phyloP scores from a whole-genome alignment of 768 basidiomycete species.

The Naganishia antarctica region DNA sequence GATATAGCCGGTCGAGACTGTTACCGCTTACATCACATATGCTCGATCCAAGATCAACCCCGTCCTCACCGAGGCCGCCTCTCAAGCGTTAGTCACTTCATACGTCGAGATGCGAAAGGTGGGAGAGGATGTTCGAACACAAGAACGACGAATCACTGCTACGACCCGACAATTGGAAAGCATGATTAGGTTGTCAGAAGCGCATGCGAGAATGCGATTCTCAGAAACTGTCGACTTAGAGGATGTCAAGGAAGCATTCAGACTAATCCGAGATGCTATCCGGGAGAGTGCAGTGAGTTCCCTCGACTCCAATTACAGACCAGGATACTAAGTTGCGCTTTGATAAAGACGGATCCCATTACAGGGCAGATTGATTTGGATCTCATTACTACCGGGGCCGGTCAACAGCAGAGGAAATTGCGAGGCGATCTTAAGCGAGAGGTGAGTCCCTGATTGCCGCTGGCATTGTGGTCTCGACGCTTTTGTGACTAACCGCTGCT shows the following conservation, averaged over 20 bases:
- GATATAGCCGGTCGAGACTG: constrained; percentile 72
- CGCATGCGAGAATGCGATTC: constrained; percentile 93
- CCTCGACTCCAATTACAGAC: not conserved
- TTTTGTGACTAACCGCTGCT: not conserved
- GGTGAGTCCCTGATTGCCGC: constrained; percentile 48
- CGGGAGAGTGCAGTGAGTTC: constrained; percentile 58
- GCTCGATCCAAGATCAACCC: constrained; percentile 82
- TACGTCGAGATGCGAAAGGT: constrained; percentile 93
- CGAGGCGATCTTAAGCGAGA: constrained; percentile 86
- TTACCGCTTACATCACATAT: constrained; percentile 92
- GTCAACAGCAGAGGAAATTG: constrained; percentile 74
- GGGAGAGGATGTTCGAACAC: constrained; percentile 76
- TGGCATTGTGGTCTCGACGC: too few species aligned
- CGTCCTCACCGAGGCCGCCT: constrained; percentile 75
- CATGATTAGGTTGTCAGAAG: constrained; percentile 93
- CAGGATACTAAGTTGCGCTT: not conserved
- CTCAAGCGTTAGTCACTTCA: constrained; percentile 72
- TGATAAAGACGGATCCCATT: constrained; percentile 70
- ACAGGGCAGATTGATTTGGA: constrained; percentile 95
- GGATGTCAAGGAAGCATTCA: constrained; percentile 83
- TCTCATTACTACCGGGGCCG: constrained; percentile 87
- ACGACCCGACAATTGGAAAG: constrained; percentile 95
- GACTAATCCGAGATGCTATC: constrained; percentile 96
- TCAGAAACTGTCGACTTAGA: constrained; percentile 74
- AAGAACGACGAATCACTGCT: constrained; percentile 92